phyloP scores from a whole-genome alignment of 257 asterid genomes.

The Nicotiana sylvestris region DNA sequence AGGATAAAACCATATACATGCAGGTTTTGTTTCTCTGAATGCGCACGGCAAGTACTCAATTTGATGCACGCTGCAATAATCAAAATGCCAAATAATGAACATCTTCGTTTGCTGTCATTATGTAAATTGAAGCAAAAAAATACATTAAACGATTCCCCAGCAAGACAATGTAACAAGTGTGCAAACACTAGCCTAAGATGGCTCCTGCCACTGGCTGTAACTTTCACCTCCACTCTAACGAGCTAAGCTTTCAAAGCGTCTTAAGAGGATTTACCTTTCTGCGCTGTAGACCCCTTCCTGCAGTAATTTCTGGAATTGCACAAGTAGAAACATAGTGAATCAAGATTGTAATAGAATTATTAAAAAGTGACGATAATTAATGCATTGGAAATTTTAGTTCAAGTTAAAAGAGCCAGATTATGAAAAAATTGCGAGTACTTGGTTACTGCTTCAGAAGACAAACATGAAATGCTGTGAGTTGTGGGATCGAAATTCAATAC shows the following conservation, averaged over 20 bases:
- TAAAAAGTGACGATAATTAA: not conserved
- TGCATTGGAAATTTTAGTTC: slow-evolving; percentile 1
- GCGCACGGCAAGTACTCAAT: slow-evolving; percentile 75
- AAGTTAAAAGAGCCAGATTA: not conserved
- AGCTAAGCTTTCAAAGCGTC: slow-evolving; percentile 2
- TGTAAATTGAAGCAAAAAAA: not conserved
- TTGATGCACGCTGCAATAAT: slow-evolving; percentile 71
- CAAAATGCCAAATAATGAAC: slow-evolving; percentile 18
- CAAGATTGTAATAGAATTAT: not conserved
- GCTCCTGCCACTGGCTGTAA: not conserved
- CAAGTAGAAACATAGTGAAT: slow-evolving; percentile 12
- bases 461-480: slow-evolving; percentile 5
- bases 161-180: not conserved
- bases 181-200: not conserved
- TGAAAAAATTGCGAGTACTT: not conserved
- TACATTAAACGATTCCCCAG: not conserved
- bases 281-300: slow-evolving; percentile 72
- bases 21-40: slow-evolving; percentile 62
- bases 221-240: not conserved
- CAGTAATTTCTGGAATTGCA: slow-evolving; percentile 77
- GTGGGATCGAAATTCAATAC: slow-evolving; percentile 32
- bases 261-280: slow-evolving; percentile 45
- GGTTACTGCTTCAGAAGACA: not conserved
- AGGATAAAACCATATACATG: slow-evolving; percentile 70
- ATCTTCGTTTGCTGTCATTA: not conserved